Base-by-base conservation (phyloP, 2,329 filamentous ascomycete genomes). In the Coniochaeta pulveracea region DNA sequence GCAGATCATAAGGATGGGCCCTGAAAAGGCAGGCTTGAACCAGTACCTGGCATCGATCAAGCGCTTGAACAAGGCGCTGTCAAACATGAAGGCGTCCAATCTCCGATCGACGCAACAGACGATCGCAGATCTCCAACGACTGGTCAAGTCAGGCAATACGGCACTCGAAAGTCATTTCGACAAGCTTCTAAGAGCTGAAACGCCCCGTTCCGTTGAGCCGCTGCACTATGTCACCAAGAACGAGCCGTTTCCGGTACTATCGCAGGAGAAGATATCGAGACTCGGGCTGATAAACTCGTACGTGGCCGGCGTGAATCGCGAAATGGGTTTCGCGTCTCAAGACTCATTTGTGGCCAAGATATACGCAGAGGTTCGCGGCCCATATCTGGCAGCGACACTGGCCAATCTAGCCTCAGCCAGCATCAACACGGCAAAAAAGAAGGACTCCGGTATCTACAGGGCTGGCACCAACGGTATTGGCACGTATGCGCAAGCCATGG, bases 151-250 rank as follows among this genome's bases (percentile, higher is more conserved):
- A 4, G 91, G 86, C 16, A 86, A 82, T 43, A 72, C 75, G 10
- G 85, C 93, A 52, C 66, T 98, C 19, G 86, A 96, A 55, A 76
- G 76, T 36, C 72, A 89, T 35, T 93, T 95, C 50, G 75, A 86
- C 40, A 77, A 80, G 38, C 68, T 86, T 34, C 61, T 98, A 23
- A 65, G 69, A 27, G 72, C 70, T 40, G 83, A 93, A 45, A 85
- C 88, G 24, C 80, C 84, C 10, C 73, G 74, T 33, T 74, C 82
- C 3, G 72, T 96, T 32, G 91, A 98, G 51, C 88, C 91, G 6
- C 63, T 98, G 27, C 84, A 94, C 55, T 95, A 80, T 50, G 80
- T 95, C 47, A 95, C 86, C 12, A 96, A 96, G 57, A 75, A 85
- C 63, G 72, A 67, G 52, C 75, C 82, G 1, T 98, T 96, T 47